A percentile compares a stretch with the other conserved stretches of the same genome.
Conservation (phyloP, 2,329 filamentous ascomycete genomes). For the Diaporthe velutina region DNA sequence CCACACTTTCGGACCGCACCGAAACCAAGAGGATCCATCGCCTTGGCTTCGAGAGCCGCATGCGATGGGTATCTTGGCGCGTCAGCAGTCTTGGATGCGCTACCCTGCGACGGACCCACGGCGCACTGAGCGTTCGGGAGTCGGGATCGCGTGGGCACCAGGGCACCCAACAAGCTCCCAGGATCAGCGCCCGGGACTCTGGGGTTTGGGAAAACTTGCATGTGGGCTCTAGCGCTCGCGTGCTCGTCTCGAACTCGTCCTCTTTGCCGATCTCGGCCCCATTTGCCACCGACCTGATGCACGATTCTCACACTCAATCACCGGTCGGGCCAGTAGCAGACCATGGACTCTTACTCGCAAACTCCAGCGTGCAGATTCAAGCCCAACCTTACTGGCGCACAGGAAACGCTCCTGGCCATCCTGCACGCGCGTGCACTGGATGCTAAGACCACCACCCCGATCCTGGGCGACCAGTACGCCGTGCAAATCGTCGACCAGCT, state of each 20-base stretch:
- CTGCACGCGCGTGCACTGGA: slow-evolving; percentile 32
- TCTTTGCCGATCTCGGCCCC: slow-evolving; percentile 1
- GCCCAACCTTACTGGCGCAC: slow-evolving; percentile 30
- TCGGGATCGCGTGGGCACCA: not conserved
- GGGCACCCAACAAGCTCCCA: not conserved
- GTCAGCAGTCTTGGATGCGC: not conserved
- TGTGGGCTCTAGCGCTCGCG: slow-evolving; percentile 1
- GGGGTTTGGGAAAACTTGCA: slow-evolving; percentile 5
- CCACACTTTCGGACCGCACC: slow-evolving; percentile 23
- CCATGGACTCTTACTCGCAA: not conserved
- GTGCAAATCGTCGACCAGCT: slow-evolving; percentile 32
- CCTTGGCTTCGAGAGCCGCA: slow-evolving; percentile 28
- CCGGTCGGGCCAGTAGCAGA: not conserved
- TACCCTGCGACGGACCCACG: not conserved
- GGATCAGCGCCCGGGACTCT: not conserved
- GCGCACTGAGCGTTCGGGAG: not conserved
- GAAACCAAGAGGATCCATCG: slow-evolving; percentile 18
- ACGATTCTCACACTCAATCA: not conserved
- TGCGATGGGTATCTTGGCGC: not conserved
- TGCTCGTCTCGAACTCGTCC: no score
- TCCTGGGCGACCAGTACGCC: slow-evolving; percentile 35
- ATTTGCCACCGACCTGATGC: not conserved
- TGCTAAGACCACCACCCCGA: slow-evolving; percentile 25
- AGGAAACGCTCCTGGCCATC: slow-evolving; percentile 36
- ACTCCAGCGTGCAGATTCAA: not conserved